These are phyloP conservation scores for Knufia petricola DNA, from an alignment of 2,329 filamentous ascomycete species.

Conservation along the genomic window DNA sequence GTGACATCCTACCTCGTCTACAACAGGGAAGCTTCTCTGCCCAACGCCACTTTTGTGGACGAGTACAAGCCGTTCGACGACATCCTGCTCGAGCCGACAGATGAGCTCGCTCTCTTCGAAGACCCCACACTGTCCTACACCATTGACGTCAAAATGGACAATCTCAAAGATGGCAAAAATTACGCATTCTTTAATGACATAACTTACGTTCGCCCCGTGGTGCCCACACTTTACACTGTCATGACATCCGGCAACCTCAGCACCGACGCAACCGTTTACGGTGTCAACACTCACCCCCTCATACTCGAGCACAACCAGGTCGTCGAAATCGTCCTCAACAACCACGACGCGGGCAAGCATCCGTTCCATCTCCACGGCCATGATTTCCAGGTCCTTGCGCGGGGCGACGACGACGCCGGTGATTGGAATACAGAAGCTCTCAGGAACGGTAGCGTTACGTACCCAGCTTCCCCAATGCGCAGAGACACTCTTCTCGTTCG, in stretches of 20 bases:
- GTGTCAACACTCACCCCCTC: conserved; percentile 54
- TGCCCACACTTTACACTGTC: conserved; percentile 70
- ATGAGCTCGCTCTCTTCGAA: conserved; percentile 50
- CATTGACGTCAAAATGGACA: conserved; percentile 57
- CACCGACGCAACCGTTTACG: conserved; percentile 53
- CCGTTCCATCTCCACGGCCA: conserved; percentile 65
- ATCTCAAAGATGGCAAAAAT: conserved; percentile 52
- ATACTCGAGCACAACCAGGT: conserved; percentile 54
- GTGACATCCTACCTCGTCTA: conserved; percentile 49
- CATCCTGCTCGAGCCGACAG: conserved; percentile 55
- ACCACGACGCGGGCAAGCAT: conserved; percentile 46
- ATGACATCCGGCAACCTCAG: conserved; percentile 50
- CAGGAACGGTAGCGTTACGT: conserved; percentile 18
- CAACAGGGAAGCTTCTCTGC: conserved; percentile 37
- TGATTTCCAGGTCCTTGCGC: conserved; percentile 53
- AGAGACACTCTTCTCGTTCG: conserved; percentile 47
- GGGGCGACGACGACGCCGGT: conserved; percentile 21
- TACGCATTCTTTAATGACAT: conserved; percentile 63
- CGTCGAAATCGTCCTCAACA: conserved; percentile 33
- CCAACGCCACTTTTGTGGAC: conserved; percentile 46
- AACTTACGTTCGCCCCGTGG: conserved; percentile 64
- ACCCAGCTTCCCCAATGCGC: conserved; percentile 36
- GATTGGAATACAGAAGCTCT: conserved; percentile 28
- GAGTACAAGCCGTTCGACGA: conserved; percentile 65
- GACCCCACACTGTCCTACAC: conserved; percentile 54